Evolutionary conservation across 2,329 filamentous ascomycete species (phyloP).

Genomic region (Calonectria pauciramosa): DNA sequence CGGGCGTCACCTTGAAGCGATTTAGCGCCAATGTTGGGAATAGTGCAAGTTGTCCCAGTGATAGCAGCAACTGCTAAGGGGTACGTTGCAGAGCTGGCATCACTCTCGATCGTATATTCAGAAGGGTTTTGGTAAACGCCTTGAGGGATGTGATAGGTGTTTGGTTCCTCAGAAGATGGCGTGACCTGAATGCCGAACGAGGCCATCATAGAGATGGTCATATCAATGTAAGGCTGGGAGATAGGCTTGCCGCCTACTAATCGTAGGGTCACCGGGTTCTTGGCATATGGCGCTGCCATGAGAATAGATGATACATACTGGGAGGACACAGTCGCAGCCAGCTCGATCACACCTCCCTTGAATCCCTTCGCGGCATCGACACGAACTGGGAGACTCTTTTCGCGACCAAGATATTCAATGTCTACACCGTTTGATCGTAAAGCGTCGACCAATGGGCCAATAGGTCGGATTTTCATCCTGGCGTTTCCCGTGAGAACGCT

Average conservation of each 20-base stretch:
- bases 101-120: conserved; percentile 94
- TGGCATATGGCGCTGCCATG: conserved; percentile 97
- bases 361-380: conserved; percentile 88
- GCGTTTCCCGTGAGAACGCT: conserved; percentile 93
- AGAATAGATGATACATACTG: conserved; percentile 98
- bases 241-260: conserved; percentile 98
- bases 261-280: conserved; percentile 89
- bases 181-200: conserved; percentile 88
- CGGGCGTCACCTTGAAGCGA: conserved; percentile 96
- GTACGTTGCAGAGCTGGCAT: conserved; percentile 97
- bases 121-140: conserved; percentile 85
- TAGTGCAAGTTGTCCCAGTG: conserved; percentile 93
- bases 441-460: conserved; percentile 92
- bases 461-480: conserved; percentile 95
- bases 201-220: conserved; percentile 98
- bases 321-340: conserved; percentile 97
- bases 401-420: conserved; percentile 87
- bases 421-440: conserved; percentile 88
- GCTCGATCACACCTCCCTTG: conserved; percentile 87
- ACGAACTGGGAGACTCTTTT: conserved; percentile 86
- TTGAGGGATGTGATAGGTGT: conserved; percentile 95
- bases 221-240: conserved; percentile 97
- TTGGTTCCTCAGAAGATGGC: conserved; percentile 81
- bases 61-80: conserved; percentile 95
- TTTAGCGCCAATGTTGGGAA: conserved; percentile 93